These are phyloP conservation scores for Coemansia sp. DNA, from an alignment of 192 early-diverging fungal species.

Conservation along the genomic window DNA sequence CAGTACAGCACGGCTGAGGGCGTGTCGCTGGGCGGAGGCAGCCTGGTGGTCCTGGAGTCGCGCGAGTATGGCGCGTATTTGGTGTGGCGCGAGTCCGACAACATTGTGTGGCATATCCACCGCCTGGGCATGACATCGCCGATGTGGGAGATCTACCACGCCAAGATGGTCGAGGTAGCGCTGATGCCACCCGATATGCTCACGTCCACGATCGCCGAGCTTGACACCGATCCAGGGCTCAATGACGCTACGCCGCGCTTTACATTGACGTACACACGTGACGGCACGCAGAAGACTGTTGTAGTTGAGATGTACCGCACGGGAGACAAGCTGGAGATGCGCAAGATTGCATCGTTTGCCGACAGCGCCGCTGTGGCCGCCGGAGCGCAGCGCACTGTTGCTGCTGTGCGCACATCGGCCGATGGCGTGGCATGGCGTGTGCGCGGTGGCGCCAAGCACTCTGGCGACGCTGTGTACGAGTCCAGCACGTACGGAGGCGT, in stretches of 20 bases:
- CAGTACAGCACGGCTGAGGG: constrained; percentile 46
- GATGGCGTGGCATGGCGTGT: constrained; percentile 25
- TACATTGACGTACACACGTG: constrained; percentile 34
- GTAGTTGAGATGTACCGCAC: constrained; percentile 43
- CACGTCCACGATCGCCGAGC: constrained; percentile 37
- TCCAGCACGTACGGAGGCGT: constrained; percentile 43
- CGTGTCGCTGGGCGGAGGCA: constrained; percentile 18
- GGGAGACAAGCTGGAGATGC: constrained; percentile 33
- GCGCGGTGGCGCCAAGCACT: constrained; percentile 18
- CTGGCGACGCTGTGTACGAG: constrained; percentile 38
- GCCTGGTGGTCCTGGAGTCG: constrained; percentile 36
- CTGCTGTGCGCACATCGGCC: constrained; percentile 15
- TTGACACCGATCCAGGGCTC: constrained; percentile 29
- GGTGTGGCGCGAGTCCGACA: constrained; percentile 54
- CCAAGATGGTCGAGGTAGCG: constrained; percentile 41
- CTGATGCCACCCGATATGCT: constrained; percentile 47
- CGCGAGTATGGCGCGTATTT: constrained; percentile 44
- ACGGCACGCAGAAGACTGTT: constrained; percentile 36
- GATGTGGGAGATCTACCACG: constrained; percentile 44
- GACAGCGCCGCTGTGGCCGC: constrained; percentile 11
- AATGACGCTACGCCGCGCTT: constrained; percentile 26
- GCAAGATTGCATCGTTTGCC: constrained; percentile 37
- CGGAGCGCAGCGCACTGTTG: constrained; percentile 12
- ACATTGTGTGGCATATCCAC: constrained; percentile 50
- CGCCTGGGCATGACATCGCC: constrained; percentile 30